Base-by-base conservation (phyloP, 352 stramenopile genomes). In the Phytophthora hibernalis region DNA sequence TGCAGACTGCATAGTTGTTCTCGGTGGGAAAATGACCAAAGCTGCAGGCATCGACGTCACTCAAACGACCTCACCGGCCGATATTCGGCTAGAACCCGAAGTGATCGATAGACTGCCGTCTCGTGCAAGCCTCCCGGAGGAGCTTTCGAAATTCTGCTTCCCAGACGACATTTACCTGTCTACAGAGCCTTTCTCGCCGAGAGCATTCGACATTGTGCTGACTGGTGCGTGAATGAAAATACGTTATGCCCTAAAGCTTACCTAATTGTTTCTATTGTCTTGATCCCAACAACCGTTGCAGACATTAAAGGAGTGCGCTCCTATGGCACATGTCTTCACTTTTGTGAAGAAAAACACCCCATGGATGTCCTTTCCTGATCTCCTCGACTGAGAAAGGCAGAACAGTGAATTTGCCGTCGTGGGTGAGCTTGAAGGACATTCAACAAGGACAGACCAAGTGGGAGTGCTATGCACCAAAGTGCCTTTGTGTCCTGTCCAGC, bases 141-240 rank as follows among this genome's bases (percentile, higher is more conserved):
- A 91, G 20, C 65, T 93, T 10, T 86, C 83, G 0, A 92, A 87
- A 49, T 92, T 93, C 44, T 92, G 83, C 43, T 91, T 90, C 35
- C 83, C 85, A 12, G 75, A 89, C 12, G 72, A 83, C 15, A 77
- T 82, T 3, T 81, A 80, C 43, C 65, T 92, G n/a, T 76, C 45
- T 3, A 79, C 56, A 4, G 74, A 85, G 42, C 53, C 65, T 0
- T 69, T 79, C 1, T 67, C 81, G 13, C 76, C 76, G 15, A 85
- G 52, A 16, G 58, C 70, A 5, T 89, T 93, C 18, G 85, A 93
- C 37, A 86, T 91, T 5, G 85, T 93, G 1, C 72, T 93, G 18
- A 93, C 85, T 18, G 80, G 80, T 89, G 21, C 15, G 70, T 66
- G 10, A 3, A 37, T 11, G 10, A 48, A 24, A 24, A 22, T 22